Percentiles rank a stretch among this genome's conserved stretches.
phyloP scores from a whole-genome alignment of 495 filamentous ascomycete species.

The Xylaria intraflava region DNA sequence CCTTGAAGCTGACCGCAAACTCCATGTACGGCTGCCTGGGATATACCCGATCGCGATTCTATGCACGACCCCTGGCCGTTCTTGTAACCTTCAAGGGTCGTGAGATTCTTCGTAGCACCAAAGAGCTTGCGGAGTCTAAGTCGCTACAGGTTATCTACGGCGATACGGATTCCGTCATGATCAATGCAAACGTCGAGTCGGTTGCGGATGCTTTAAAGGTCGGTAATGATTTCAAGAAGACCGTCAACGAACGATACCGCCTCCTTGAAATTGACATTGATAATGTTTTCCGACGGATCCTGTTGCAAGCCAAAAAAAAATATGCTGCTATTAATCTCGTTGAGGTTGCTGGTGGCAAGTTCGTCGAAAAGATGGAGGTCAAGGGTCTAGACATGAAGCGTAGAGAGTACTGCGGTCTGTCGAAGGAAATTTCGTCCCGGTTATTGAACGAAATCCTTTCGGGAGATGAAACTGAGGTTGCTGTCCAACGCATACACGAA shows the following conservation, averaged over 20 bases:
- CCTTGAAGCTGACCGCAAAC: conserved; percentile 94
- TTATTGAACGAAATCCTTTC: conserved; percentile 88
- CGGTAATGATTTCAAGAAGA: conserved; percentile 59
- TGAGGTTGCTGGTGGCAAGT: conserved; percentile 75
- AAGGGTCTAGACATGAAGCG: conserved; percentile 97
- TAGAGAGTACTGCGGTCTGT: conserved; percentile 90
- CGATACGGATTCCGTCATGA: conserved; percentile 99
- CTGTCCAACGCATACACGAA: conserved; percentile 85
- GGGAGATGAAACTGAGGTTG: conserved; percentile 83
- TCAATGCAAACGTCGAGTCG: conserved; percentile 94
- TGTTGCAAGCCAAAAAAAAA: conserved; percentile 98
- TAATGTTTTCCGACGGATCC: conserved; percentile 87
- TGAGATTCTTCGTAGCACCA: conserved; percentile 93
- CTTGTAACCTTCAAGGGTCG: conserved; percentile 96
- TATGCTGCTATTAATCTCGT: conserved; percentile 95
- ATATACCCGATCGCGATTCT: conserved; percentile 93
- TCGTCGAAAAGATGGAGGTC: conserved; percentile 89
- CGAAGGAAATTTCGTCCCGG: conserved; percentile 81
- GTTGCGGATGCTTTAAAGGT: conserved; percentile 86
- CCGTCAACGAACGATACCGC: conserved; percentile 82
- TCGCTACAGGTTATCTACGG: conserved; percentile 92
- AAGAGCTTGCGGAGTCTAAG: conserved; percentile 84
- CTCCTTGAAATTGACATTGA: conserved; percentile 96
- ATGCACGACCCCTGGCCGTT: conserved; percentile 88
- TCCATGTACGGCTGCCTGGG: conserved; percentile 99